A percentile compares a stretch with the other conserved stretches of the same genome.
phyloP scores from a whole-genome alignment of 2,329 filamentous ascomycete species.

The Phialophora expanda region DNA sequence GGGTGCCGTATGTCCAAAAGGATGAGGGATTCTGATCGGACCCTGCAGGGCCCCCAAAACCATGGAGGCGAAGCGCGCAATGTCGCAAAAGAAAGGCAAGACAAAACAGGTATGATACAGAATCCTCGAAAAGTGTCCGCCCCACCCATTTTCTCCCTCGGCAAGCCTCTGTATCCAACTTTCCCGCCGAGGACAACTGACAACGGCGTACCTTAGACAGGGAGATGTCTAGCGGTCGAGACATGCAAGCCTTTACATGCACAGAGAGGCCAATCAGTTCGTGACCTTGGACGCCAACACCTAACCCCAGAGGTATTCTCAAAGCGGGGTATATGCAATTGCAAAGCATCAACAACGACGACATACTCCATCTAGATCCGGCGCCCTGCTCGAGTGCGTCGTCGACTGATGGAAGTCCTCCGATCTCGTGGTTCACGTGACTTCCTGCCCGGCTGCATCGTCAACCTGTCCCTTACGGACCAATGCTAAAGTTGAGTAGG shows the following conservation, averaged over 20 bases:
- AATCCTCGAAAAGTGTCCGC: conserved; percentile 10
- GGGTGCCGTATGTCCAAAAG: conserved; percentile 10
- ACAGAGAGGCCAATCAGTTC: conserved; percentile 1
- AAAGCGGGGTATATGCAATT: conserved; percentile 18
- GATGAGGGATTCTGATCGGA: not conserved
- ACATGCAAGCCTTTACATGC: conserved; percentile 6
- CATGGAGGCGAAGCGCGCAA: not conserved
- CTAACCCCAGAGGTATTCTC: conserved; percentile 16
- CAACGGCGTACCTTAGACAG: conserved; percentile 6
- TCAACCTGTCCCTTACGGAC: not conserved
- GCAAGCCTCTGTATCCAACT: conserved; percentile 5
- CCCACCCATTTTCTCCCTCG: conserved; percentile 10
- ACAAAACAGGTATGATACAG: conserved; percentile 23
- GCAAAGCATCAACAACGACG: conserved; percentile 13
- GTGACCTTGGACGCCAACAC: conserved; percentile 8
- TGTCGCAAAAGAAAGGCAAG: conserved; percentile 5
- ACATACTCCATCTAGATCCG: not conserved
- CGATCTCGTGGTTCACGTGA: not conserved
- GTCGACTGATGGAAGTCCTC: not conserved
- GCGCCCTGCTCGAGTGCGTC: not conserved
- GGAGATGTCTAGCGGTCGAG: not conserved
- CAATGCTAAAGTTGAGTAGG: not conserved
- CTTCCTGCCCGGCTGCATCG: not conserved
- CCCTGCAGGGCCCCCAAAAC: not conserved
- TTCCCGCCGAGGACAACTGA: conserved; percentile 3